A percentile compares a stretch with the other conserved stretches of the same genome.
These are phyloP conservation scores for Pulveroboletus sp. DNA, from an alignment of 768 basidiomycete species.

Conservation along the genomic window DNA sequence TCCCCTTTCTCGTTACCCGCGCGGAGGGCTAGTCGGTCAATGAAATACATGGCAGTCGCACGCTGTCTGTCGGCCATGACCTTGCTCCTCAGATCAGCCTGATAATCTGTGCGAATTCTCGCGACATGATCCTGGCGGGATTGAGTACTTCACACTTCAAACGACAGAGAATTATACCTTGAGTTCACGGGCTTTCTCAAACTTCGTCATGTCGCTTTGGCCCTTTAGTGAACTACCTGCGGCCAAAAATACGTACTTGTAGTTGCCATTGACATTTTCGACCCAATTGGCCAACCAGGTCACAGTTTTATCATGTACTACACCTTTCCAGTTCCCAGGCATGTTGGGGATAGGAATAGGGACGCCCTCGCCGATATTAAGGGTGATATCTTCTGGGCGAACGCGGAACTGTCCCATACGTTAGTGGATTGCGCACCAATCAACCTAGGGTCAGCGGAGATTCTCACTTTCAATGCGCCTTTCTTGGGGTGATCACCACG, in stretches of 20 bases:
- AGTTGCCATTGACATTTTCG: conserved; percentile 92
- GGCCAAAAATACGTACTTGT: conserved; percentile 97
- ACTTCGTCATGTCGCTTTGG: conserved; percentile 96
- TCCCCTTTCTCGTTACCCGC: conserved; percentile 99
- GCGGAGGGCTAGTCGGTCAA: conserved; percentile 93
- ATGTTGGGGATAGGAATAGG: conserved; percentile 84
- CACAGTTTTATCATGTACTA: conserved; percentile 91
- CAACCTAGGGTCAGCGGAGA: not conserved
- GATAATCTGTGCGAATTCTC: conserved; percentile 86
- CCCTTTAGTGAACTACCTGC: conserved; percentile 98
- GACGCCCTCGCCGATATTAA: conserved; percentile 83
- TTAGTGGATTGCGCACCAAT: conserved; percentile 4
- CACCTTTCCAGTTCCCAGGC: conserved; percentile 85
- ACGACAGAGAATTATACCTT: conserved; percentile 50
- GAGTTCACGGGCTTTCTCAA: conserved; percentile 94
- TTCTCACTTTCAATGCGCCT: conserved; percentile 81
- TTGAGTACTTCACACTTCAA: conserved; percentile 4
- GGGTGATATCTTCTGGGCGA: conserved; percentile 88
- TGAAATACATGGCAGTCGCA: conserved; percentile 99
- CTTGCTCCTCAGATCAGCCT: conserved; percentile 77
- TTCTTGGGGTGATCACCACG: conserved; percentile 99
- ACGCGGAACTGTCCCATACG: conserved; percentile 62
- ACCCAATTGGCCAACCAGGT: conserved; percentile 99
- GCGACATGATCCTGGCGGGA: conserved; percentile 75
- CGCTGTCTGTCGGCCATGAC: conserved; percentile 94